A percentile compares a stretch with the other conserved stretches of the same genome.
Evolutionary conservation across 345 rosid genomes (phyloP).

Genomic region (Lepidium africanum): DNA sequence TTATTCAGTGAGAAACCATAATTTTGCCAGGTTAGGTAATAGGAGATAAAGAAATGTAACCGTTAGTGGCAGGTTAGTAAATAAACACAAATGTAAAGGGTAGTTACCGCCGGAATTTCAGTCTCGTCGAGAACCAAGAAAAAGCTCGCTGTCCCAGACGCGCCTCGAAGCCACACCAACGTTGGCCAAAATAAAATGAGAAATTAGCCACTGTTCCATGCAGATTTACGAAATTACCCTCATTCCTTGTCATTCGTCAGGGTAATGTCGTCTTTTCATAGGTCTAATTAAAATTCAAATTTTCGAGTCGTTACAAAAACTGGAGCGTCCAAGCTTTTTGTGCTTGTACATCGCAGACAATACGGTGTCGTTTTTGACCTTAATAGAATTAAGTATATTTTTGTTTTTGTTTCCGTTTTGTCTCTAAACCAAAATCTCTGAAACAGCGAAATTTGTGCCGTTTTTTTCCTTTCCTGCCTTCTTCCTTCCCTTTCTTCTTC

Average conservation of each 20-base stretch:
- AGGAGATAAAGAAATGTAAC: constrained; percentile 36
- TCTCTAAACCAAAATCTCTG: constrained; percentile 14
- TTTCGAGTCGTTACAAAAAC: constrained; percentile 48
- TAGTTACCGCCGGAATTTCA: constrained; percentile 46
- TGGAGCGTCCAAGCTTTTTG: constrained; percentile 24
- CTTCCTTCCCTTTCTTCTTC: constrained; percentile 6
- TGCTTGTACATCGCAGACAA: constrained; percentile 25
- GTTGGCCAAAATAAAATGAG: background rate
- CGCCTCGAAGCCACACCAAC: constrained; percentile 21
- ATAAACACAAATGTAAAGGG: background rate
- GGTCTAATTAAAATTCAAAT: constrained; percentile 31
- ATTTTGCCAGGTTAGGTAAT: constrained; percentile 1
- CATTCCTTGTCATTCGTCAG: background rate
- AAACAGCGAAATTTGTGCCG: constrained; percentile 34
- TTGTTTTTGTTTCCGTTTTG: constrained; percentile 6
- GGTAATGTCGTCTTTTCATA: background rate
- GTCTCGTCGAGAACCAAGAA: constrained; percentile 25
- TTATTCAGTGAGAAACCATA: background rate
- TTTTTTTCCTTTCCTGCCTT: constrained; percentile 9
- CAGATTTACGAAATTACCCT: constrained; percentile 10
- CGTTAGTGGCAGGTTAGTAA: constrained; percentile 42
- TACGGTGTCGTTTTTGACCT: constrained; percentile 7
- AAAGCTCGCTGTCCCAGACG: constrained; percentile 38
- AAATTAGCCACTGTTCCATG: background rate
- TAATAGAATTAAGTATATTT: background rate